phyloP scores from a whole-genome alignment of 2,329 filamentous ascomycete species.

The Hansfordia pulvinata region DNA sequence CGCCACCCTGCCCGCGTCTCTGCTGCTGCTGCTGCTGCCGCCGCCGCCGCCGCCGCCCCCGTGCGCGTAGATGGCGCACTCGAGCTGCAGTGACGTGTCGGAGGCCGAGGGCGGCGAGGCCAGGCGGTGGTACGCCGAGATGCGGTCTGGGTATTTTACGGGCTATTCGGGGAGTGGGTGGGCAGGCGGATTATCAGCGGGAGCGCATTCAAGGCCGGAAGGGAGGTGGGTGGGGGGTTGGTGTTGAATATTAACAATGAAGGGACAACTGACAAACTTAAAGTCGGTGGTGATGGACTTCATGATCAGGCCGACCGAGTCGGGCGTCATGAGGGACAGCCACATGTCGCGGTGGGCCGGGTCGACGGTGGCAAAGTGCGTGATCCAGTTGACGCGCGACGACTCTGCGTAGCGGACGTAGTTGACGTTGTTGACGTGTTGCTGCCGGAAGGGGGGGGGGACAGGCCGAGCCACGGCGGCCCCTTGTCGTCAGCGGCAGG shows the following conservation, averaged over 20 bases:
- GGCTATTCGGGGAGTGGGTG: slow-evolving; percentile 34
- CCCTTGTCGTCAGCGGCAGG: slow-evolving; percentile 8
- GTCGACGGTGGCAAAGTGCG: slow-evolving; percentile 54
- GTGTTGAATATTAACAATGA: slow-evolving; percentile 1
- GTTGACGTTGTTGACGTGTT: slow-evolving; percentile 77
- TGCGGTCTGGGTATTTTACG: slow-evolving; percentile 68
- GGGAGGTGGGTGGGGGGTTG: neutral
- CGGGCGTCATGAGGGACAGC: slow-evolving; percentile 54
- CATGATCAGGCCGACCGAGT: slow-evolving; percentile 60
- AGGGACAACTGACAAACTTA: slow-evolving; percentile 57
- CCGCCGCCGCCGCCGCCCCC: slow-evolving; percentile 59
- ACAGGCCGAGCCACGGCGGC: too few species aligned
- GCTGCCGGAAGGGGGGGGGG: too few species aligned
- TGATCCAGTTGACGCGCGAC: slow-evolving; percentile 64
- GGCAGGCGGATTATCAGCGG: neutral
- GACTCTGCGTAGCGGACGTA: slow-evolving; percentile 79
- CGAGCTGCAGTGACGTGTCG: slow-evolving; percentile 38
- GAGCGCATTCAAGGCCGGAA: too few species aligned
- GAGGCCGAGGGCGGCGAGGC: slow-evolving; percentile 29
- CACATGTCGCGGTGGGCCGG: slow-evolving; percentile 48
- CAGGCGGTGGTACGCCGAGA: slow-evolving; percentile 76
- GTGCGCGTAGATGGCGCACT: slow-evolving; percentile 62
- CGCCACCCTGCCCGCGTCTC: too few species aligned
- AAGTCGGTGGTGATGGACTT: slow-evolving; percentile 70
- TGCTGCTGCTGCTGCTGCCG: too few species aligned